Conservation (phyloP, 805 yeast species). For the Wickerhamomyces canadensis region DNA sequence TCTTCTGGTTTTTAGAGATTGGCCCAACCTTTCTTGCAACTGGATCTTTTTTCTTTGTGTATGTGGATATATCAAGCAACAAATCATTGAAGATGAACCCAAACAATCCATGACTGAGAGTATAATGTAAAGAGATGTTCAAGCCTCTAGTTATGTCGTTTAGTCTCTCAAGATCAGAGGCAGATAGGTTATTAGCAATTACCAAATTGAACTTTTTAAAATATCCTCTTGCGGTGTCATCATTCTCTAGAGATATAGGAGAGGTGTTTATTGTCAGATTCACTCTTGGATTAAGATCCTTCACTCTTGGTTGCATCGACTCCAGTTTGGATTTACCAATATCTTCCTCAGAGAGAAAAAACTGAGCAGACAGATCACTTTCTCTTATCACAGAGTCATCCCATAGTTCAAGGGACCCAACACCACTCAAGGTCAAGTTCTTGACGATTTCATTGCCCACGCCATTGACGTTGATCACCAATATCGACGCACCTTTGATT, state of each 20-base stretch:
- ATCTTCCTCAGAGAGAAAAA: slow-evolving; percentile 54
- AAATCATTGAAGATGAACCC: slow-evolving; percentile 82
- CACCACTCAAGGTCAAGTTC: slow-evolving; percentile 82
- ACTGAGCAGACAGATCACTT: slow-evolving; percentile 68
- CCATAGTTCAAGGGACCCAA: slow-evolving; percentile 68
- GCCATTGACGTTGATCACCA: slow-evolving; percentile 69
- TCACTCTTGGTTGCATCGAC: slow-evolving; percentile 49
- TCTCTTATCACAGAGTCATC: slow-evolving; percentile 52
- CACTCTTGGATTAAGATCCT: slow-evolving; percentile 79
- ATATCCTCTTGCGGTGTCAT: slow-evolving; percentile 25
- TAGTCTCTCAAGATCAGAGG: slow-evolving; percentile 36
- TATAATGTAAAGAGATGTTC: slow-evolving; percentile 60
- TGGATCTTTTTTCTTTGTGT: slow-evolving; percentile 45
- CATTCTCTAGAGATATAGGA: slow-evolving; percentile 9
- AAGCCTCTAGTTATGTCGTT: slow-evolving; percentile 52
- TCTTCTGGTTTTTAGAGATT: slow-evolving; percentile 35
- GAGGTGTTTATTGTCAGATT: slow-evolving; percentile 39
- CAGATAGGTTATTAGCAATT: slow-evolving; percentile 62
- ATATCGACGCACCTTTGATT: slow-evolving; percentile 65
- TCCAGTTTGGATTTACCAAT: slow-evolving; percentile 53
- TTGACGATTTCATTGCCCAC: slow-evolving; percentile 80
- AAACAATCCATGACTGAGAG: slow-evolving; percentile 72
- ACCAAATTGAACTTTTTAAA: slow-evolving; percentile 60
- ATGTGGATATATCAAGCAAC: slow-evolving; percentile 51
- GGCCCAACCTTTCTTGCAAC: slow-evolving; percentile 48